A percentile compares a stretch with the other conserved stretches of the same genome.
phyloP scores from a whole-genome alignment of 1,139 yeast genomes.

The Zygoascus sp. region DNA sequence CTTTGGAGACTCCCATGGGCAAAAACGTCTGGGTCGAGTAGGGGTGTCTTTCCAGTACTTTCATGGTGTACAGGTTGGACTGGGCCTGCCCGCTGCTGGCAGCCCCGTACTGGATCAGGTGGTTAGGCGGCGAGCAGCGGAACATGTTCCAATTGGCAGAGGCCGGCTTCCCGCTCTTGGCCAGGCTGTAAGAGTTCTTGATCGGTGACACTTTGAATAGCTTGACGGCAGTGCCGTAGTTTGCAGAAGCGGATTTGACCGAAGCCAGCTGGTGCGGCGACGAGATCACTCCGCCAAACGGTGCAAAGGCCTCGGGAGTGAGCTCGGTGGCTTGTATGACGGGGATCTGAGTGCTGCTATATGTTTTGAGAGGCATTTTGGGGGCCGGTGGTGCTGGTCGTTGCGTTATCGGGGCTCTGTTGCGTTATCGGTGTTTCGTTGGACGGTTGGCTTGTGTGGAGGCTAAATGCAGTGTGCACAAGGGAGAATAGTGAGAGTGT shows the following conservation, averaged over 20 bases:
- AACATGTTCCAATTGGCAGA: conserved; percentile 79
- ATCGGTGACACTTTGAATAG: conserved; percentile 68
- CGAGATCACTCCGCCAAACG: conserved; percentile 53
- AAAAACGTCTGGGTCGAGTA: conserved; percentile 84
- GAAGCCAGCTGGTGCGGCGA: conserved; percentile 48
- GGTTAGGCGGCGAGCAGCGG: conserved; percentile 71
- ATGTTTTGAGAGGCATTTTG: conserved; percentile 7
- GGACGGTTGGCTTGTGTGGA: too few relatives aligned
- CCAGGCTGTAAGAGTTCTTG: conserved; percentile 45
- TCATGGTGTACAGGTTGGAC: conserved; percentile 44
- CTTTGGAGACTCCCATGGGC: conserved; percentile 69
- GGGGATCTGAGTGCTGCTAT: not conserved
- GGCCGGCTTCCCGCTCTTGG: conserved; percentile 46
- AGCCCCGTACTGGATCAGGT: conserved; percentile 41
- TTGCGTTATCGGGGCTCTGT: not conserved
- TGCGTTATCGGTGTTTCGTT: too few relatives aligned
- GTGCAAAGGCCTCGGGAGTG: conserved; percentile 46
- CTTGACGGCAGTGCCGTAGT: conserved; percentile 91
- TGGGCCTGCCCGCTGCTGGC: conserved; percentile 20
- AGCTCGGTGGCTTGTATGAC: conserved; percentile 37
- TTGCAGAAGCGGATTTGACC: conserved; percentile 54
- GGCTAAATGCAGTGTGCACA: not conserved
- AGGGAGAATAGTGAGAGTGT: too few relatives aligned
- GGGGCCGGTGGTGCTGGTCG: not conserved
- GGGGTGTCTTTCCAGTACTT: conserved; percentile 86